Evolutionary conservation across 495 filamentous ascomycete genomes (phyloP), one percentile per base, ranked within the genome.

Genomic region (Chlorociboria aeruginascens): DNA sequence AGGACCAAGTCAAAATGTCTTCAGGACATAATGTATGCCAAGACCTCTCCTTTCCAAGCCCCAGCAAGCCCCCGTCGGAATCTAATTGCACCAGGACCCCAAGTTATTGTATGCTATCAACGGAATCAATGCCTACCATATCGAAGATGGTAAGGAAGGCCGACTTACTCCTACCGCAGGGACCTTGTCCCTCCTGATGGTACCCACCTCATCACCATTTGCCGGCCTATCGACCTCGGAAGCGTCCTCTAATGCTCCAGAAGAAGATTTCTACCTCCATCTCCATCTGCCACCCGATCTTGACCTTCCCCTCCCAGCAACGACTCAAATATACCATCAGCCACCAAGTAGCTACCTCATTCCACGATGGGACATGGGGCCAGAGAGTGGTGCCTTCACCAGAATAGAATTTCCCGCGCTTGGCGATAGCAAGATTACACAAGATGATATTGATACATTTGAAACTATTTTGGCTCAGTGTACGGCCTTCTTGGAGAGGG

Each of bases 401-500:
- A 74, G 85, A 30, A 86, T 96, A 54, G 83, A 93, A 61, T 94
- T 96, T 51, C 89, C 89, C 1, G 60, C 72, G 4, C 70, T 86
- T 8, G 85, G 86, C 9, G 72, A 69, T 42, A 70, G 74, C 32
- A 77, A 76, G 45, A 79, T 82, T 25, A 77, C 82, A 3, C 89
- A 96, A 65, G 89, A 96, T 57, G 89, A 96, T 63, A 72, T 95
- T 25, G 89, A 96, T 62, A 96, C 89, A 0, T 96, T 96, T 58
- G 89, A 96, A 69, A 95, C 89, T 3, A 96, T 96, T 46, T 72
- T 96, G 34, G 89, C 89, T 28, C 89, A 96, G 65, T 96, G 89
- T 61, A 96, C 89, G 10, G 88, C 89, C 0, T 96, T 96, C 62
- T 73, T 90, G 8, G 89, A 95, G 58, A 77, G 86, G 32, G 79